Evolutionary conservation across 208 protist species (phyloP), one percentile per base, ranked within the genome.

Genomic region (Wallacemonas sp.): DNA sequence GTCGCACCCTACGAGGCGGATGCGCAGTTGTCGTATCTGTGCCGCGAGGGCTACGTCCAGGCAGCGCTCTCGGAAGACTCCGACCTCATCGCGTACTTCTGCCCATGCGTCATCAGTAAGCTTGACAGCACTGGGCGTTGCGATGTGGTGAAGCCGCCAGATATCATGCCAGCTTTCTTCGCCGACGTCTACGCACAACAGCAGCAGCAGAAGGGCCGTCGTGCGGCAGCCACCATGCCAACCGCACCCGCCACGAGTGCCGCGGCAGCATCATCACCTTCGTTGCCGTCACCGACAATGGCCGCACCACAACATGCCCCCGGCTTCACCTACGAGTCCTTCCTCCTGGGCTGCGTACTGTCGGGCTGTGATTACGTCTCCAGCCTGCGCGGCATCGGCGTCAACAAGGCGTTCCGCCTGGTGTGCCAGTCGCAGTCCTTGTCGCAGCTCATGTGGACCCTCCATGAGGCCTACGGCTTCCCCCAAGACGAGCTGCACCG

Each of bases 1-100:
- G 98, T 99, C 2, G 93, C 98, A n/a, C 99, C 99, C 3, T 99
- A 99, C 75, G 99, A 99, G 90, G 98, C 98, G 0, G 99, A 99
- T 82, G 98, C 98, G 1, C 98, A 99, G 82, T 66, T 99, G 8
- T 96, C 98, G 5, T 99, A 94, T 66, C 77, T 99, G 2, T 84
- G 77, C 41, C 68, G 76, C 12, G 84, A 86, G 19, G 88, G 96
- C 9, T 85, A 93, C 71, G 94, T 99, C 1, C 65, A 90, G 24
- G 94, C 94, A 0, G 93, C 97, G 15, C 90, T 99, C 39, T 98
- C 97, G 2, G 98, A 99, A 72, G 99, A 99, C 77, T 98, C 95
- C 3, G 99, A 99, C 74, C 80, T 99, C 36, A 86, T 99, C 42
- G 96, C 94, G 1, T 99, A 98, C 84, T 91, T 82, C 55, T 95